Evolutionary conservation across 106 monocot genomes (phyloP).

Genomic region (Acorus gramineus): DNA sequence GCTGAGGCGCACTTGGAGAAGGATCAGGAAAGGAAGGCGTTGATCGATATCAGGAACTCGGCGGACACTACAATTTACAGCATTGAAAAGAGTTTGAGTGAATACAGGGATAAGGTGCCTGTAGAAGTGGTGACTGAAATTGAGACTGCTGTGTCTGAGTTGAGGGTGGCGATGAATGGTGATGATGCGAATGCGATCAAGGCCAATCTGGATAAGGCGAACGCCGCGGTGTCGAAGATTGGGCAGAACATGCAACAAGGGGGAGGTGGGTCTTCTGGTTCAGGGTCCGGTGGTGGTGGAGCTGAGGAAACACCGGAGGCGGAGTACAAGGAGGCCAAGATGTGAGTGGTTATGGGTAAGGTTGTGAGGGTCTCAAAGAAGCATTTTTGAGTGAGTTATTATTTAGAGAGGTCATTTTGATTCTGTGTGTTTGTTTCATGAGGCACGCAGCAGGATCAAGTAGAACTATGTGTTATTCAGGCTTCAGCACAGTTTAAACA

Average conservation of each 20-base stretch:
- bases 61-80: constrained; percentile 61
- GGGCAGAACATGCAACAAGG: constrained; percentile 45
- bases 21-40: constrained; percentile 54
- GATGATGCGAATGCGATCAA: constrained; percentile 45
- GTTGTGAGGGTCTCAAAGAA: too few relatives aligned
- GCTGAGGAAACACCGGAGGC: constrained; percentile 41
- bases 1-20: constrained; percentile 51
- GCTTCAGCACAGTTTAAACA: too few relatives aligned
- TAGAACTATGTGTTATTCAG: too few relatives aligned
- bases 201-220: constrained; percentile 46
- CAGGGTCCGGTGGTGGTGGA: constrained; percentile 6
- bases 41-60: constrained; percentile 52
- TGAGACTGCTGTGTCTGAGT: constrained; percentile 37
- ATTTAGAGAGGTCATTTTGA: too few relatives aligned
- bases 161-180: constrained; percentile 29
- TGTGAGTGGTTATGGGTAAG: neutral
- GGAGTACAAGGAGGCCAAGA: constrained; percentile 46
- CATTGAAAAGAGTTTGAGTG: constrained; percentile 54
- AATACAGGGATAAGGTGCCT: constrained; percentile 54
- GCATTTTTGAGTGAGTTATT: too few relatives aligned
- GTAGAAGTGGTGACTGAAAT: constrained; percentile 42
- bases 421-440: too few relatives aligned
- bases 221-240: constrained; percentile 58
- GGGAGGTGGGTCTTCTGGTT: neutral
- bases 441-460: too few relatives aligned